These are phyloP conservation scores for Leucosporidium scottii DNA, from an alignment of 768 basidiomycete species.

Conservation along the genomic window DNA sequence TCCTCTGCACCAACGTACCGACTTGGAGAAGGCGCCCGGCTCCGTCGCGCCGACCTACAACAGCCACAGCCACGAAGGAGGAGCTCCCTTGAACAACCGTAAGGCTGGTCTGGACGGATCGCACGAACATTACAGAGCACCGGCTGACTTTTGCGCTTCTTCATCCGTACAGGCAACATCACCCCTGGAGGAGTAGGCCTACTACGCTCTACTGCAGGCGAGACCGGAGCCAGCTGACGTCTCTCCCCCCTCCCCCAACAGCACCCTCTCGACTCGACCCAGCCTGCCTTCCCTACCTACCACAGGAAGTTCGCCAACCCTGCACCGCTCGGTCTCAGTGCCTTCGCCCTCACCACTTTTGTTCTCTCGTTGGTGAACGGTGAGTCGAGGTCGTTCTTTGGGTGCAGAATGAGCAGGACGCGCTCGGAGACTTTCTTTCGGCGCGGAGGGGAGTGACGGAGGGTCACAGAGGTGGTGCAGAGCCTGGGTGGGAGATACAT, in stretches of 20 bases:
- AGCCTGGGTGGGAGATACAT: no score
- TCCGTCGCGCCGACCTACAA: no score
- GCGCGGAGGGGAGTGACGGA: no score
- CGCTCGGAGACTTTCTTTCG: no score
- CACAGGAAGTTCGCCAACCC: slow-evolving; percentile 37
- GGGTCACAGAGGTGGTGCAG: no score
- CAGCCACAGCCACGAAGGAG: slow-evolving; percentile 1
- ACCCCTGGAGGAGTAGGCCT: slow-evolving; percentile 26
- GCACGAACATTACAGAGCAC: no score
- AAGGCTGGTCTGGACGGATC: no score
- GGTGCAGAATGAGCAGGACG: no score
- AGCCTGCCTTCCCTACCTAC: slow-evolving; percentile 39
- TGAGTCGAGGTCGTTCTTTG: background rate
- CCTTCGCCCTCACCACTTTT: slow-evolving; percentile 42
- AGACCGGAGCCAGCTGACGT: background rate
- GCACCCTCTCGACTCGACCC: slow-evolving; percentile 39
- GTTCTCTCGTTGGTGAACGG: slow-evolving; percentile 28
- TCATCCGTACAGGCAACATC: slow-evolving; percentile 6
- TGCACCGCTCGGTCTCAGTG: slow-evolving; percentile 28
- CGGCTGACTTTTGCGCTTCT: background rate
- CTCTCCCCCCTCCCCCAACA: slow-evolving; percentile 37
- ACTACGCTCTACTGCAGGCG: no score
- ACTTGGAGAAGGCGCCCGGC: no score
- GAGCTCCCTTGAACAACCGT: slow-evolving; percentile 17
- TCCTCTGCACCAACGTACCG: no score